These are phyloP conservation scores for Mallotus nudiflorus DNA, from an alignment of 345 rosid species.

Conservation along the genomic window DNA sequence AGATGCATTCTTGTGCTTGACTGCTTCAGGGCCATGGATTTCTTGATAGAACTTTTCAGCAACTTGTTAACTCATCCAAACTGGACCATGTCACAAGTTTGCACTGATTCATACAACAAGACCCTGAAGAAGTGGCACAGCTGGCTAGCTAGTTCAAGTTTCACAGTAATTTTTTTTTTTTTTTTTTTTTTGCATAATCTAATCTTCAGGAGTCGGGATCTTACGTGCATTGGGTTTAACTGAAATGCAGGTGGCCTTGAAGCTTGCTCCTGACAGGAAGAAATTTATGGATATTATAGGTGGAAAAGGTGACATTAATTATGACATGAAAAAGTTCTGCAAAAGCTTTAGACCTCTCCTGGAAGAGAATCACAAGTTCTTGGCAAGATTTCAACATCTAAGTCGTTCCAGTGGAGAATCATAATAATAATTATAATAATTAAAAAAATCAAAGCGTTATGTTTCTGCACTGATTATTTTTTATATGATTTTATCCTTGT, in stretches of 20 bases:
- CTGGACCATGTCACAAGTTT: slow-evolving; percentile 31
- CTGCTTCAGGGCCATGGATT: slow-evolving; percentile 20
- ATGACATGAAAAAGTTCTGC: slow-evolving; percentile 24
- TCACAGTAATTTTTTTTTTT: no score
- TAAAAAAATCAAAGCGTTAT: background rate
- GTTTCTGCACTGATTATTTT: background rate
- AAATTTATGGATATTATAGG: slow-evolving; percentile 25
- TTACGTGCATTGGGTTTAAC: no score
- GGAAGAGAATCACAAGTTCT: slow-evolving; percentile 26
- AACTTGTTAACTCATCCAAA: slow-evolving; percentile 22
- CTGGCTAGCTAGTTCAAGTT: slow-evolving; percentile 31
- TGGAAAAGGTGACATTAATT: slow-evolving; percentile 5
- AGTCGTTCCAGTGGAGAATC: no score
- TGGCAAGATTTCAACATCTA: slow-evolving; percentile 8
- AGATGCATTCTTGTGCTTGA: no score
- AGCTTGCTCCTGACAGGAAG: slow-evolving; percentile 30
- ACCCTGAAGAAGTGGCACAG: slow-evolving; percentile 28
- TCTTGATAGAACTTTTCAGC: slow-evolving; percentile 22
- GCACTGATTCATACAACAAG: slow-evolving; percentile 18
- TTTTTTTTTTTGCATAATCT: no score
- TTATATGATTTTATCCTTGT: background rate
- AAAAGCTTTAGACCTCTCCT: slow-evolving; percentile 19
- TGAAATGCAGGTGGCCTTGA: slow-evolving; percentile 23
- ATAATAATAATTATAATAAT: no score
- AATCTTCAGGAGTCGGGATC: no score